Evolutionary conservation across 306 rosid species (phyloP).

Genomic region (Nissolia schottii): DNA sequence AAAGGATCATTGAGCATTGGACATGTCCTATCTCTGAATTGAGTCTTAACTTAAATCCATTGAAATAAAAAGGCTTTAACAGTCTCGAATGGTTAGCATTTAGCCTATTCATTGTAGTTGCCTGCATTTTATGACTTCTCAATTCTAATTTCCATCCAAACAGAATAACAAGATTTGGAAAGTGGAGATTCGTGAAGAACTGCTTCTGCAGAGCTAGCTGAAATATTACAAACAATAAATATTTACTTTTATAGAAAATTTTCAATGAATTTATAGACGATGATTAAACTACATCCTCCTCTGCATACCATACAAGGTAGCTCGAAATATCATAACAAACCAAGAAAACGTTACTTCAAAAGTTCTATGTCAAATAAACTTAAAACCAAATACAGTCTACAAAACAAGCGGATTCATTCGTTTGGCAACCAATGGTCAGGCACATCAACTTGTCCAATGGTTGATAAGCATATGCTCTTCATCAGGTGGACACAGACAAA

Average conservation of each 20-base stretch:
- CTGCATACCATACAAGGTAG: neutral
- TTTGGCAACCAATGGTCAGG: slow-evolving; percentile 3
- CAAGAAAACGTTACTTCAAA: slow-evolving; percentile 8
- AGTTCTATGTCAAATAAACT: neutral
- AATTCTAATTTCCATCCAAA: neutral
- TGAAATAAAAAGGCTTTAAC: too few relatives aligned
- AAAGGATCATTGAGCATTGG: too few relatives aligned
- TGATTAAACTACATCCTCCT: slow-evolving; percentile 9
- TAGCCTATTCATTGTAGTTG: neutral
- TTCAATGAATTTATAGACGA: neutral
- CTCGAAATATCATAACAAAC: slow-evolving; percentile 2
- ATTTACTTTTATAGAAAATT: neutral
- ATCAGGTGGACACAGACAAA: slow-evolving; percentile 1
- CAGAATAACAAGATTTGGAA: neutral
- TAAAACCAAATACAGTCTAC: neutral
- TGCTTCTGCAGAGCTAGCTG: neutral
- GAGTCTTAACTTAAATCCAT: too few relatives aligned
- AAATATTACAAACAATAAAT: neutral
- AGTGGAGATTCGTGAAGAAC: neutral
- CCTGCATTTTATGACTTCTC: neutral
- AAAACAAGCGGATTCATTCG: slow-evolving; percentile 18
- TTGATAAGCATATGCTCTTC: slow-evolving; percentile 9
- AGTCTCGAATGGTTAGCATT: too few relatives aligned
- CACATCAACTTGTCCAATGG: slow-evolving; percentile 3
- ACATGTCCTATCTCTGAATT: too few relatives aligned